Percentiles rank a stretch among this genome's conserved stretches.
Conservation (phyloP, 345 rosid genomes). For the Heritiera fomes region DNA sequence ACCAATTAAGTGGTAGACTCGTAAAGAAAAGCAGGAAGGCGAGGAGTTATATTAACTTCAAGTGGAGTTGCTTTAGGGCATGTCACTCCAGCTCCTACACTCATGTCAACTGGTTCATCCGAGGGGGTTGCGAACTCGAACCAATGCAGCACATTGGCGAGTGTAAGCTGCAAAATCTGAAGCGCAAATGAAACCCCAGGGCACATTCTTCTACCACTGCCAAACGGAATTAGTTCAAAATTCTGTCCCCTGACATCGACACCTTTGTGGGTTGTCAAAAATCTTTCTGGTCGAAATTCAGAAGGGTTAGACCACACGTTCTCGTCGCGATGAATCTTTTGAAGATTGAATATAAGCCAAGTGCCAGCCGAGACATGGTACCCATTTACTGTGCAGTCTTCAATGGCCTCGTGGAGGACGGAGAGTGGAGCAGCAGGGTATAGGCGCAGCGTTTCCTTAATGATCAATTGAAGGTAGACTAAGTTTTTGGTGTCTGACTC, state of each 20-base stretch:
- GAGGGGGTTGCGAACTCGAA: slow-evolving; percentile 27
- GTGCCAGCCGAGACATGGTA: no score
- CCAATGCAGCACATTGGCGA: slow-evolving; percentile 22
- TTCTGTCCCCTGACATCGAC: no score
- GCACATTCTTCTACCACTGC: no score
- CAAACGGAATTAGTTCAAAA: no score
- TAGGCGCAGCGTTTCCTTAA: background rate
- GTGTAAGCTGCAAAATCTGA: no score
- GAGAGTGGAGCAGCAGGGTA: background rate
- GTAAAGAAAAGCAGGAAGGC: slow-evolving; percentile 10
- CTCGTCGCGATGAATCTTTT: no score
- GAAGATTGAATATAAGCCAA: no score
- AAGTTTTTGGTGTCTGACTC: background rate
- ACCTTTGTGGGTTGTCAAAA: no score
- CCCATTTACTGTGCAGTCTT: background rate
- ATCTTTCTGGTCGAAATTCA: no score
- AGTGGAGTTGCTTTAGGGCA: background rate
- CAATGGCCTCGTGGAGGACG: background rate
- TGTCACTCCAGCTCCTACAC: slow-evolving; percentile 27
- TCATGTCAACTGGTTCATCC: slow-evolving; percentile 19
- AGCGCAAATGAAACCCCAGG: no score
- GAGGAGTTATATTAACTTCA: slow-evolving; percentile 22
- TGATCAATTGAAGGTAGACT: background rate
- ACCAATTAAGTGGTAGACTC: no score
- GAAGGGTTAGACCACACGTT: no score